phyloP scores from a whole-genome alignment of 73 alveolate species.

The Paramecium biaurelia region DNA sequence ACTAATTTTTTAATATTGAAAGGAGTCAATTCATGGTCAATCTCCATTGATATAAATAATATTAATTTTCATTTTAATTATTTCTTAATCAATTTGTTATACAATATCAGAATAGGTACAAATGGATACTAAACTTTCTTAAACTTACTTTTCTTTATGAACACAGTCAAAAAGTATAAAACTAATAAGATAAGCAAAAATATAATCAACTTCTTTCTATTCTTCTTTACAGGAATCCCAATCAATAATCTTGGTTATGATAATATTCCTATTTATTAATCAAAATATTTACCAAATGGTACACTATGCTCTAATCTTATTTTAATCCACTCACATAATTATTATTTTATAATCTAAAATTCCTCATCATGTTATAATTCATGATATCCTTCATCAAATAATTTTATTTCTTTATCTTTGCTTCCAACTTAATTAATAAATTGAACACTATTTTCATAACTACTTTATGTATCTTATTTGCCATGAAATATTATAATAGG shows the following conservation, averaged over 20 bases:
- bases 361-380: conserved; percentile 58
- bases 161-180: background rate
- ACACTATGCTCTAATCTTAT: background rate
- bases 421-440: conserved; percentile 22
- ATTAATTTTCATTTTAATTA: conserved; percentile 3
- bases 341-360: background rate
- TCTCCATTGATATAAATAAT: conserved; percentile 26
- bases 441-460: background rate
- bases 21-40: conserved; percentile 11
- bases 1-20: conserved; percentile 15
- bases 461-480: conserved; percentile 40
- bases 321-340: background rate
- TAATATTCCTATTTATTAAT: background rate
- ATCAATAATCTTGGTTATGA: background rate
- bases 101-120: background rate
- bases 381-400: conserved; percentile 62
- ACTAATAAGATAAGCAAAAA: background rate
- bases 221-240: background rate
- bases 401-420: conserved; percentile 18
- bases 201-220: background rate
- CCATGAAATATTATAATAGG: conserved; percentile 56
- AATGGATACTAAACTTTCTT: background rate
- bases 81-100: background rate
- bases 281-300: background rate
- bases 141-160: background rate